Percentiles rank a stretch among this genome's conserved stretches.
phyloP scores from a whole-genome alignment of 768 basidiomycete genomes.

The Naganishia randhawae region DNA sequence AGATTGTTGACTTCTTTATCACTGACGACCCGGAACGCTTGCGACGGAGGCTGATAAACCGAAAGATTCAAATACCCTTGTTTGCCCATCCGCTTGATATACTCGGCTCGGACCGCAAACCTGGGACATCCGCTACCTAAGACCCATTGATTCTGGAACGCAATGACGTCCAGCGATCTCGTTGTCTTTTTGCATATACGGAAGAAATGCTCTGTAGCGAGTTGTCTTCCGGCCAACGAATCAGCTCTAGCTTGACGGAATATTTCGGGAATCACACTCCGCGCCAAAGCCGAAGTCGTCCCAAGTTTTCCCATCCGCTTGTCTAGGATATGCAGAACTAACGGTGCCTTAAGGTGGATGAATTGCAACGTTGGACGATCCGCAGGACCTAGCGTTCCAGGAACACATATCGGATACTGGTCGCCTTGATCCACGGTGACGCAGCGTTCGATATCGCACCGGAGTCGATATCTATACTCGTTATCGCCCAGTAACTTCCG shows the following conservation, averaged over 20 bases:
- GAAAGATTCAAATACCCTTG: conserved; percentile 97
- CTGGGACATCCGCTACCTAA: conserved; percentile 94
- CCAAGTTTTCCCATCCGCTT: conserved; percentile 89
- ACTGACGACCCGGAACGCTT: conserved; percentile 61
- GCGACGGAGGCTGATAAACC: conserved; percentile 79
- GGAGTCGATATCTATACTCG: conserved; percentile 89
- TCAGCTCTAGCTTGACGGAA: conserved; percentile 91
- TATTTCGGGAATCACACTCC: conserved; percentile 81
- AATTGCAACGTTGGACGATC: conserved; percentile 75
- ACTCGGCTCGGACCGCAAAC: conserved; percentile 81
- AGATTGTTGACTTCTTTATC: conserved; percentile 32
- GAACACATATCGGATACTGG: conserved; percentile 91
- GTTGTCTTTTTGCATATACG: conserved; percentile 88
- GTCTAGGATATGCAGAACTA: conserved; percentile 95
- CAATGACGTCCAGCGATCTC: conserved; percentile 67
- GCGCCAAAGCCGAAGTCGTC: conserved; percentile 86
- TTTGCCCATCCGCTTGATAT: conserved; percentile 69
- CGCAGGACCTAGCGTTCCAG: conserved; percentile 76
- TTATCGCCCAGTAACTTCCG: conserved; percentile 87
- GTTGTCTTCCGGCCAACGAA: conserved; percentile 71
- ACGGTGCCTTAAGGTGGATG: conserved; percentile 88
- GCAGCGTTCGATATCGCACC: conserved; percentile 93
- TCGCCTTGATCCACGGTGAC: conserved; percentile 78
- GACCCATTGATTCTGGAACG: conserved; percentile 99
- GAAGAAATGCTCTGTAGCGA: conserved; percentile 87